Conservation (phyloP, 495 filamentous ascomycete species). For the Neurospora sublineolata region DNA sequence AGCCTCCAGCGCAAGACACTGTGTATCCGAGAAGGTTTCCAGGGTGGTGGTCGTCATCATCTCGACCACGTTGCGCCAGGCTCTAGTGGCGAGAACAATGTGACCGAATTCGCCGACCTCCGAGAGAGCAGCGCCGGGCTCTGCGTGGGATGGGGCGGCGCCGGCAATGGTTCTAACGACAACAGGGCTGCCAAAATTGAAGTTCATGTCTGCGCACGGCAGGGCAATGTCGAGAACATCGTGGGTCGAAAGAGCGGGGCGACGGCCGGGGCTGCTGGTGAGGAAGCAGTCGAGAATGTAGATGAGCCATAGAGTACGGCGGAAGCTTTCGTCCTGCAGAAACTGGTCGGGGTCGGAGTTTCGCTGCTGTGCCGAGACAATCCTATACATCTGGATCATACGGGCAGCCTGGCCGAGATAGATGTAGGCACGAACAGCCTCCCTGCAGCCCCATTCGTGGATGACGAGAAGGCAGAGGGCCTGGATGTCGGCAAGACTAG, state of each 20-base stretch:
- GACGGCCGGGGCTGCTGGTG: constrained; percentile 41
- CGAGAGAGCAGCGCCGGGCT: constrained; percentile 19
- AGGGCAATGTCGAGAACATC: constrained; percentile 36
- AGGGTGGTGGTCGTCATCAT: constrained; percentile 38
- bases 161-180: constrained; percentile 34
- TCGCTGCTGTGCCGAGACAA: constrained; percentile 34
- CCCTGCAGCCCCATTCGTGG: constrained; percentile 41
- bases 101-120: constrained; percentile 41
- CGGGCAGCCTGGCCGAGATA: constrained; percentile 40
- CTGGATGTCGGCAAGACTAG: constrained; percentile 40
- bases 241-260: constrained; percentile 34
- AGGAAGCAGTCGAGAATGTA: constrained; percentile 43
- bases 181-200: constrained; percentile 37
- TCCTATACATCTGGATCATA: constrained; percentile 42
- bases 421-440: constrained; percentile 41
- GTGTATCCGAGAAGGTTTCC: constrained; percentile 33
- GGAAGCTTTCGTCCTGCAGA: constrained; percentile 40
- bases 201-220: constrained; percentile 39
- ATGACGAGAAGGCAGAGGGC: constrained; percentile 39
- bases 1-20: constrained; percentile 30
- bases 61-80: constrained; percentile 40
- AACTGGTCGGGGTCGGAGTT: constrained; percentile 36
- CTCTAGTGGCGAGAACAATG: constrained; percentile 40
- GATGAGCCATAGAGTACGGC: constrained; percentile 40
- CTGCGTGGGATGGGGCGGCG: constrained; percentile 25